Percentiles rank a stretch among this genome's conserved stretches.
These are phyloP conservation scores for Spergularia marina DNA, from an alignment of 148 eudicot species.

Conservation along the genomic window DNA sequence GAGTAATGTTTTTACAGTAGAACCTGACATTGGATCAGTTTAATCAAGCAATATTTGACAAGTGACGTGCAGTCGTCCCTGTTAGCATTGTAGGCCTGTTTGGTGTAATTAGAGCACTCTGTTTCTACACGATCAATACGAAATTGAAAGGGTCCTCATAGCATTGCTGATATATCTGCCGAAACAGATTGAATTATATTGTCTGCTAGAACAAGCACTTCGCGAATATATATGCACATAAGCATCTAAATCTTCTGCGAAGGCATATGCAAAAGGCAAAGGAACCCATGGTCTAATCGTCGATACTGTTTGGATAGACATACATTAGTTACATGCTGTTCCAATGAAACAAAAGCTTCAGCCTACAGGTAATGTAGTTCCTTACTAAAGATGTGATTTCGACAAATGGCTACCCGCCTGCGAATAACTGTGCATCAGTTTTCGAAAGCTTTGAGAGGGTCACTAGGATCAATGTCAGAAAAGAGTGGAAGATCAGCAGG, in stretches of 20 bases:
- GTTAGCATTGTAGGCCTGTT: too few species aligned
- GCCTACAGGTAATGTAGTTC: background rate
- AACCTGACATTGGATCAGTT: too few species aligned
- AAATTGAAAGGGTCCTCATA: too few species aligned
- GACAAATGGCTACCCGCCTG: background rate
- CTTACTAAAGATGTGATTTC: background rate
- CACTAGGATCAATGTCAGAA: slow-evolving; percentile 51
- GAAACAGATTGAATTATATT: too few species aligned
- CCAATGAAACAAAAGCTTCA: background rate
- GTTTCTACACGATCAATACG: too few species aligned
- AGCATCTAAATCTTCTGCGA: background rate
- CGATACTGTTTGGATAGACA: background rate
- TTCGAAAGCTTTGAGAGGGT: slow-evolving; percentile 60
- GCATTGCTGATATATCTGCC: too few species aligned
- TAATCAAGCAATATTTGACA: too few species aligned
- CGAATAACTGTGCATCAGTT: slow-evolving; percentile 26
- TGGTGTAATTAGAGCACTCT: too few species aligned
- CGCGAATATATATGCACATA: too few species aligned
- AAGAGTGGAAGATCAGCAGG: slow-evolving; percentile 65
- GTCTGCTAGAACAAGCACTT: too few species aligned
- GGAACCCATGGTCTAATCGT: background rate
- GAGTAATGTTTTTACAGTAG: too few species aligned
- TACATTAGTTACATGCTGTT: background rate
- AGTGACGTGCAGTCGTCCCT: too few species aligned
- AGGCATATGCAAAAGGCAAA: background rate